These are phyloP conservation scores for Aspergillus pseudotamarii DNA, from an alignment of 2,329 filamentous ascomycete genomes.

Conservation along the genomic window DNA sequence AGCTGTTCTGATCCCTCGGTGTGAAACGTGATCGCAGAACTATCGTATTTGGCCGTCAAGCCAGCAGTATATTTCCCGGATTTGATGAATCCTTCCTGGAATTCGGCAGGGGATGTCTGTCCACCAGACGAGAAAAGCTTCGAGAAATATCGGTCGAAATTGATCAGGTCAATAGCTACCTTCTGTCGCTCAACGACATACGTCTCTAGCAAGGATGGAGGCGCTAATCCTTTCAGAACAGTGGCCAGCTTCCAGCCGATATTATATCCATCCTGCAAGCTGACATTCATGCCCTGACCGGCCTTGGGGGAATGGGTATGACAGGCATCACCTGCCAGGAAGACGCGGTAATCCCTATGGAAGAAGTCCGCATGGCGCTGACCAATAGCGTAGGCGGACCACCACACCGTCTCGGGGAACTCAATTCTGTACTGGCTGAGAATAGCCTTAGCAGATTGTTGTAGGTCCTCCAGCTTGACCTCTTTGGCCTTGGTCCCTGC, in stretches of 20 bases:
- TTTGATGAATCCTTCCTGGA: conserved; percentile 60
- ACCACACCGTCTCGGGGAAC: conserved; percentile 63
- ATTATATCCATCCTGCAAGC: conserved; percentile 63
- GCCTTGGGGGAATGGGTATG: conserved; percentile 72
- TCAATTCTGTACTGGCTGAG: conserved; percentile 59
- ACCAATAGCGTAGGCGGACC: conserved; percentile 71
- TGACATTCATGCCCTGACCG: conserved; percentile 61
- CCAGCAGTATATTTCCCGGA: conserved; percentile 64
- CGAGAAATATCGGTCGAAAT: conserved; percentile 60
- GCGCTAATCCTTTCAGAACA: conserved; percentile 50
- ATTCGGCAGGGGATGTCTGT: conserved; percentile 51
- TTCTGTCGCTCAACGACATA: conserved; percentile 58
- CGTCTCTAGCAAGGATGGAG: conserved; percentile 51
- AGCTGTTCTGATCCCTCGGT: conserved; percentile 36
- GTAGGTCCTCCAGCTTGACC: conserved; percentile 58
- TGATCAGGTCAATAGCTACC: conserved; percentile 61
- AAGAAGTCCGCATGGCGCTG: conserved; percentile 73
- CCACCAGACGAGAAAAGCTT: conserved; percentile 55
- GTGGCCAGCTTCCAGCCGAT: conserved; percentile 63
- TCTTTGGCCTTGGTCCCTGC: conserved; percentile 52
- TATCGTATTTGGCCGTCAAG: conserved; percentile 57
- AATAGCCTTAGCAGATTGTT: conserved; percentile 55
- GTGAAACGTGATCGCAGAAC: conserved; percentile 50
- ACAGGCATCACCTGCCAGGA: conserved; percentile 71
- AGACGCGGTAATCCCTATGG: conserved; percentile 66